Evolutionary conservation across 148 eudicot genomes (phyloP).

Genomic region (Arctostaphylos glauca): DNA sequence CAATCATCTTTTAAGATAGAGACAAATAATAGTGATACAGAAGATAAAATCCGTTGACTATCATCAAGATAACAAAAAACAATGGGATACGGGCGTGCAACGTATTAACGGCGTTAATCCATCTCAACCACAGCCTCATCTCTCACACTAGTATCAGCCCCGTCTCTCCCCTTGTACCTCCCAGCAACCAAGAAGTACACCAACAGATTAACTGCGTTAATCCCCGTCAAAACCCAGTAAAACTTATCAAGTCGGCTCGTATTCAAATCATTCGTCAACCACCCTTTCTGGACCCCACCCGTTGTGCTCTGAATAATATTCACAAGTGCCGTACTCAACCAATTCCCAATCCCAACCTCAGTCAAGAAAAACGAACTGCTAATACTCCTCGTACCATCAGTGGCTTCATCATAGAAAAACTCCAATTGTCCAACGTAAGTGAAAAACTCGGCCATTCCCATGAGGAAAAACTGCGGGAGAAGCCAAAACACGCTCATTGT

Average conservation of each 20-base stretch:
- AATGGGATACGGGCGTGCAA: too few species aligned
- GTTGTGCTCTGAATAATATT: conserved; percentile 29
- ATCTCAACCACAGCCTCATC: conserved; percentile 19
- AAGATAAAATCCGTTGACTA: too few species aligned
- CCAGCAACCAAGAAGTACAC: conserved; percentile 36
- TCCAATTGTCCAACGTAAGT: conserved; percentile 57
- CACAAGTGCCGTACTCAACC: conserved; percentile 50
- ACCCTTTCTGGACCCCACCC: conserved; percentile 44
- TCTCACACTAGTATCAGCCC: conserved; percentile 15
- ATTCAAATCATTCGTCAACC: conserved; percentile 59
- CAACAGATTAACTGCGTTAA: conserved; percentile 36
- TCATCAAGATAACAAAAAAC: too few species aligned
- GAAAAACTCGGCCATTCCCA: conserved; percentile 54
- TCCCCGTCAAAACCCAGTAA: conserved; percentile 62
- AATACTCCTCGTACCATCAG: conserved; percentile 54
- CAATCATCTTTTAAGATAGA: too few species aligned
- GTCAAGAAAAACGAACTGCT: conserved; percentile 48
- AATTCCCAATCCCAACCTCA: conserved; percentile 55
- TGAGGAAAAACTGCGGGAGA: conserved; percentile 48
- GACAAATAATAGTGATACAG: too few species aligned
- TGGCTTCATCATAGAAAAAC: conserved; percentile 60
- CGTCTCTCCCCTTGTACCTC: conserved; percentile 38
- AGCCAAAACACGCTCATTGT: conserved; percentile 50
- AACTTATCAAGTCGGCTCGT: conserved; percentile 58
- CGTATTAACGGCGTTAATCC: not conserved